Evolutionary conservation across 2,329 filamentous ascomycete species (phyloP).

Genomic region (Didymella pinodella): DNA sequence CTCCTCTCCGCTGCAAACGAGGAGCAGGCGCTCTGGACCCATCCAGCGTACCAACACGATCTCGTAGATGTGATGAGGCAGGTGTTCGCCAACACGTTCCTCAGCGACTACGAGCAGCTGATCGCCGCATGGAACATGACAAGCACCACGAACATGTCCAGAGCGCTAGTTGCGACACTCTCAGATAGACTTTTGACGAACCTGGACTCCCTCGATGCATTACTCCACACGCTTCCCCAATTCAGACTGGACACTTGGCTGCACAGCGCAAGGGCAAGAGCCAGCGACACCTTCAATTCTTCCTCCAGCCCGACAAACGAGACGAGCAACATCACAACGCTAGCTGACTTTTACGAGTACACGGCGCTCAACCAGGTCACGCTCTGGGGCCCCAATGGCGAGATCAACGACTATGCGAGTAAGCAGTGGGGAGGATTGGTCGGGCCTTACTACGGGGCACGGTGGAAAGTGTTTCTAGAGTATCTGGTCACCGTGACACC

Average conservation of each 20-base stretch:
- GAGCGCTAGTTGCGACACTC: not conserved
- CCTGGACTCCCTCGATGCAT: not conserved
- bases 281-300: not conserved
- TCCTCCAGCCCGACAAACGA: not conserved
- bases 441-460: not conserved
- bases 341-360: not conserved
- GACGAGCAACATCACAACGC: not conserved
- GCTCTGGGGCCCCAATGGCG: not conserved
- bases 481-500: not conserved
- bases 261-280: not conserved
- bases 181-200: not conserved
- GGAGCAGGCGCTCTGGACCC: not conserved
- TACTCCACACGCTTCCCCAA: not conserved
- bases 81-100: not conserved
- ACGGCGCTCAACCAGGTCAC: not conserved
- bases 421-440: not conserved
- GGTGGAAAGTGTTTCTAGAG: not conserved
- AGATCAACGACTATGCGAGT: not conserved
- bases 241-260: not conserved
- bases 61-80: not conserved
- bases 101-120: not conserved
- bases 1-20: not conserved
- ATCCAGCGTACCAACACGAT: not conserved
- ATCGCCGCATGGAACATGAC: not conserved
- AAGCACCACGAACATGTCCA: not conserved